Percentiles rank a stretch among this genome's conserved stretches.
Evolutionary conservation across 192 early-diverging fungal genomes (phyloP).

Genomic region (Coemansia sp.): DNA sequence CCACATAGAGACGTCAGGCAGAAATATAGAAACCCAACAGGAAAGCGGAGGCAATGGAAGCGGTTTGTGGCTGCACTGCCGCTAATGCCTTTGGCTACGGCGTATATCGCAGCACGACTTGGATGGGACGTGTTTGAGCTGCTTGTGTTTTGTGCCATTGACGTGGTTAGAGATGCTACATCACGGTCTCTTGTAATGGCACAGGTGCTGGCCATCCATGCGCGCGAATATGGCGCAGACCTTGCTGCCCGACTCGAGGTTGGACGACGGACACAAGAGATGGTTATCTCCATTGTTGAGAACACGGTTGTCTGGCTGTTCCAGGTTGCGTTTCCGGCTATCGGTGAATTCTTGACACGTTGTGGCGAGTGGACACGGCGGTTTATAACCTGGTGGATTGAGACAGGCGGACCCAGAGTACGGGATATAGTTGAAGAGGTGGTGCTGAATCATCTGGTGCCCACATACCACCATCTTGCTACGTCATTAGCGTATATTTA

Average conservation of each 20-base stretch:
- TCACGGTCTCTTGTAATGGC: not conserved
- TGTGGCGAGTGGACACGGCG: not conserved
- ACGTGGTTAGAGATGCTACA: slow-evolving; percentile 4
- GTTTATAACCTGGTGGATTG: slow-evolving; percentile 26
- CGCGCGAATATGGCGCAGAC: not conserved
- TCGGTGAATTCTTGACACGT: not conserved
- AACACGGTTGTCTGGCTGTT: slow-evolving; percentile 34
- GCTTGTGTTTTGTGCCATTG: slow-evolving; percentile 40
- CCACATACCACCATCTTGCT: not conserved
- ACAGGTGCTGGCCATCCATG: not conserved
- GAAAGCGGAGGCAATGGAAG: slow-evolving; percentile 18
- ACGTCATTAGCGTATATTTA: not conserved
- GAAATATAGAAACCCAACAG: not conserved
- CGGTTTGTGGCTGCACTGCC: slow-evolving; percentile 40
- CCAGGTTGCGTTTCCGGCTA: slow-evolving; percentile 16
- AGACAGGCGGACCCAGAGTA: slow-evolving; percentile 18
- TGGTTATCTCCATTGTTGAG: slow-evolving; percentile 21
- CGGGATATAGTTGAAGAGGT: slow-evolving; percentile 19
- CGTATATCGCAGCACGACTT: slow-evolving; percentile 27
- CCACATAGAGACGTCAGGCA: no score
- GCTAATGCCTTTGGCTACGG: slow-evolving; percentile 42
- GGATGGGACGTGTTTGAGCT: slow-evolving; percentile 46
- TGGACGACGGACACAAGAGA: slow-evolving; percentile 9
- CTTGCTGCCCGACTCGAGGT: slow-evolving; percentile 13
- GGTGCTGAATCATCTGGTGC: slow-evolving; percentile 24